Percentiles rank a stretch among this genome's conserved stretches.
These are phyloP conservation scores for Sporisorium sorghi DNA, from an alignment of 1,284 basidiomycete species.

Conservation along the genomic window DNA sequence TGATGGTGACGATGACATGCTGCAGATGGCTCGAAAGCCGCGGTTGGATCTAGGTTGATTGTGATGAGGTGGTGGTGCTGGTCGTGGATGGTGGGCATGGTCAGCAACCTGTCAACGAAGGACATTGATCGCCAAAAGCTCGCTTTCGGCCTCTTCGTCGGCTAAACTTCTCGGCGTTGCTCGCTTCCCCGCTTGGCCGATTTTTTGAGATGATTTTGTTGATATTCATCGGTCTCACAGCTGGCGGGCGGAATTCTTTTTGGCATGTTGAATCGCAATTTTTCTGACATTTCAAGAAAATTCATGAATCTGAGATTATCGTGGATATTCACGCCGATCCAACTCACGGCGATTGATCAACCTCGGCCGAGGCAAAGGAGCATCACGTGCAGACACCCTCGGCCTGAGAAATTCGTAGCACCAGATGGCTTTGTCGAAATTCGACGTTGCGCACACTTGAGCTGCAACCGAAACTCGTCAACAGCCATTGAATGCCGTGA, in stretches of 20 bases:
- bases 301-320: background rate
- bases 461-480: background rate
- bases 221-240: conserved; percentile 3
- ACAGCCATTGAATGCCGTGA: background rate
- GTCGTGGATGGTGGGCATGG: background rate
- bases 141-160: conserved; percentile 32
- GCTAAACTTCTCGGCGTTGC: conserved; percentile 12
- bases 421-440: conserved; percentile 6
- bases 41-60: too few species aligned
- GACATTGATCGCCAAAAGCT: background rate
- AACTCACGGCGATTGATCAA: background rate
- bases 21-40: too few species aligned
- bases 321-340: too few species aligned
- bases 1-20: conserved; percentile 5
- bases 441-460: background rate
- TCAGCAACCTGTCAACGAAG: background rate
- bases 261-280: background rate
- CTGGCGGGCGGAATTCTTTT: too few species aligned
- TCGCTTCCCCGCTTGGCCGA: conserved; percentile 13
- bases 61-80: too few species aligned
- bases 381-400: background rate
- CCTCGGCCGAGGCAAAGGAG: conserved; percentile 4
- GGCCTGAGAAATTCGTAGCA: background rate
- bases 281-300: background rate
- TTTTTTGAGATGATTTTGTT: background rate